A percentile compares a stretch with the other conserved stretches of the same genome.
phyloP scores from a whole-genome alignment of 768 basidiomycete genomes.

The Serendipita sp. region DNA sequence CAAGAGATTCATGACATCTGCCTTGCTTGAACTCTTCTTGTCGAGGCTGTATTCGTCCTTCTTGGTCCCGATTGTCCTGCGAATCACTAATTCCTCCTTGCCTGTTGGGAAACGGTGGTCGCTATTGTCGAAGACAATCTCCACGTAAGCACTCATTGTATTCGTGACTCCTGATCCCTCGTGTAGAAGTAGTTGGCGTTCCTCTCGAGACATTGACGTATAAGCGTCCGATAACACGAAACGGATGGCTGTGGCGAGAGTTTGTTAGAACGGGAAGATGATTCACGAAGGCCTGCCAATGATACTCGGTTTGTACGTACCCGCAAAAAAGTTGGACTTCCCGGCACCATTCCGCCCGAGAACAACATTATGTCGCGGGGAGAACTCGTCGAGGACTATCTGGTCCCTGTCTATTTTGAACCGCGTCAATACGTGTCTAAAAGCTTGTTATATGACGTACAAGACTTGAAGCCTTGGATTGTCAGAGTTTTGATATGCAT shows the following conservation, averaged over 20 bases:
- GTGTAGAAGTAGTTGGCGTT: constrained; percentile 82
- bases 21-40: constrained; percentile 87
- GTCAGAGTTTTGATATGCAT: constrained; percentile 64
- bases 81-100: constrained; percentile 69
- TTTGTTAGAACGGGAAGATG: background rate
- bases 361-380: constrained; percentile 85
- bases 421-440: constrained; percentile 10
- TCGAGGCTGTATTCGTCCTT: constrained; percentile 98
- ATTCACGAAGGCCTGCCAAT: background rate
- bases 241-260: constrained; percentile 53
- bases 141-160: constrained; percentile 89
- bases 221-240: constrained; percentile 98
- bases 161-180: constrained; percentile 81
- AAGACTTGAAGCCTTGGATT: constrained; percentile 97
- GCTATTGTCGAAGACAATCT: constrained; percentile 91
- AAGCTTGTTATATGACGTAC: constrained; percentile 28
- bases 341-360: constrained; percentile 96
- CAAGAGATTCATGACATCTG: constrained; percentile 92
- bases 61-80: constrained; percentile 91
- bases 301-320: constrained; percentile 27
- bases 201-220: constrained; percentile 86
- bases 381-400: constrained; percentile 89
- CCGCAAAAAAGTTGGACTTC: constrained; percentile 97
- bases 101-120: constrained; percentile 91
- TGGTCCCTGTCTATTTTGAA: constrained; percentile 58